Base-by-base conservation (phyloP, 2,329 filamentous ascomycete species). In the Aspergillus calidoustus region DNA sequence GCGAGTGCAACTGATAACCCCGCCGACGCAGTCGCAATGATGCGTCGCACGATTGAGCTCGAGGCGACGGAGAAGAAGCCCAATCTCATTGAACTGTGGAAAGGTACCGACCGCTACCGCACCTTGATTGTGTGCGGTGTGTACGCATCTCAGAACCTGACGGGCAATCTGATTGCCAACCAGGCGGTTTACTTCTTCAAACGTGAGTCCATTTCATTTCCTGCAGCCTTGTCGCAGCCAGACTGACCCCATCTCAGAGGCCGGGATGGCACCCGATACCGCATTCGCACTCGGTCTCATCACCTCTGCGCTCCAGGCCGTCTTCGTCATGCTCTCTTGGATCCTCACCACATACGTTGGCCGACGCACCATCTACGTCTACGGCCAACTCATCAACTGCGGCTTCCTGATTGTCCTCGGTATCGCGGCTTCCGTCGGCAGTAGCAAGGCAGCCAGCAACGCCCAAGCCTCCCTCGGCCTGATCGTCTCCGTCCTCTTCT, bases 311-410 rank as follows among this genome's bases (percentile, higher is more conserved):
- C 85, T 90, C 2, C 85, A 88, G 71, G 79, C 75, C 74, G 75
- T 90, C 72, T 81, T 87, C 63, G 86, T 88, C 73, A 88, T 88
- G 83, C 79, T 87, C 47, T 90, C 87, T 61, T 90, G 88, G 88
- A 76, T 89, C 59, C 82, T 90, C 54, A 89, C 86, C 15, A 83
- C 84, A 1, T 89, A 87, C 74, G 80, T 87, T 57, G 86, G 87
- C 71, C 84, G 87, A 61, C 86, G 87, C 57, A 83, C 84, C 41
- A 88, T 89, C 74, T 89, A 89, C 74, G 78, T 89, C 59, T 88
- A 82, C 77, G 87, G 87, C 64, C 83, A 83, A 30, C 71, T 76
- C 41, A 80, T 83, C 75, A 88, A 87, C 76, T 77, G 78, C 56
- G 67, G 71, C 43, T 80, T 89, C 66, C 78, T 89, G 13, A 57